Evolutionary conservation across 2,329 filamentous ascomycete species (phyloP), one percentile per base, ranked within the genome.

Genomic region (Pseudogymnoascus sp.): DNA sequence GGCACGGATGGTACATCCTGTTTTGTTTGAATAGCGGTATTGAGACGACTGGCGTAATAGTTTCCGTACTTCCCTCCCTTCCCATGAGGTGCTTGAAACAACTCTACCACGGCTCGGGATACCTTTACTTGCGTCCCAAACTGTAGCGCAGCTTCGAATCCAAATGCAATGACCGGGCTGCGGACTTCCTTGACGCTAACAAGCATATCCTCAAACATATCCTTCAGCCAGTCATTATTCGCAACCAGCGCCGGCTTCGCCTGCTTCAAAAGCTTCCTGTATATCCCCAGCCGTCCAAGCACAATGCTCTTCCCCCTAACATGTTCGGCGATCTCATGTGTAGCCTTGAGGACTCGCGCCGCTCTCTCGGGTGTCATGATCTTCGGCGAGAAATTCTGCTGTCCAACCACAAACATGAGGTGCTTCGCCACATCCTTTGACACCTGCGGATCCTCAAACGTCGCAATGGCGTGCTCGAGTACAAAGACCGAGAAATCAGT

Each of bases 401-500:
- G 84, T 50, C 87, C 88, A 12, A 96, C 79, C 5, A 95, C 81
- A 66, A 92, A 88, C 79, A 97, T 86, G 68, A 96, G 82, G 68
- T 90, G 87, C 37, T 89, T 89, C 31, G 89, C 80, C 8, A 96
- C 79, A 14, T 90, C 86, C 70, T 97, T 97, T 0, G 92, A 84
- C 14, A 84, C 78, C 3, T 81, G 78, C 2, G 80, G 73, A 65
- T 93, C 86, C 69, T 90, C 84, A 61, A 96, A 85, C 8, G 84
- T 84, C 59, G 83, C 82, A 65, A 95, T 90, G 61, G 88, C 86
- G 67, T 92, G 87, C 63, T 97, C 92, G 40, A 96, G 77, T 62
- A 97, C 80, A 72, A 91, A 94, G 14, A 84, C 75, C 62, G 86
- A 87, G 72, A 96, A 96, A 28, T 96, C 91, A 62, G 87, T 85